Conservation (phyloP, 495 filamentous ascomycete genomes). For the Thermochaetoides thermophila region DNA sequence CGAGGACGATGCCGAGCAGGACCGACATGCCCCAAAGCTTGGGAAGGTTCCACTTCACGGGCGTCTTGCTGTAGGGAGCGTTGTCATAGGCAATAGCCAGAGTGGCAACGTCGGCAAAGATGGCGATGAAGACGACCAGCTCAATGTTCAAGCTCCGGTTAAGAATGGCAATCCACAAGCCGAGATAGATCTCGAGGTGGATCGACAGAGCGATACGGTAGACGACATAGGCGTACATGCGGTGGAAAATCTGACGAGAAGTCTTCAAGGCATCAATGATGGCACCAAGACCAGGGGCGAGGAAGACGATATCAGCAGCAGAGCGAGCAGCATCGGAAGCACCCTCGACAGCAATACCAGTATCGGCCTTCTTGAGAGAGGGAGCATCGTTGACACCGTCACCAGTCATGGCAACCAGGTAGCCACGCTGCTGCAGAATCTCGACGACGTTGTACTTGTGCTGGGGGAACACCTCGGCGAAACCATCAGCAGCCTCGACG, state of each 20-base stretch:
- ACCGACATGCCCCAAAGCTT: conserved; percentile 87
- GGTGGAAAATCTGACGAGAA: conserved; percentile 90
- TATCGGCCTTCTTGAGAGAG: conserved; percentile 90
- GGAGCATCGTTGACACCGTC: conserved; percentile 97
- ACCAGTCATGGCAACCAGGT: conserved; percentile 95
- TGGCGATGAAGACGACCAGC: conserved; percentile 82
- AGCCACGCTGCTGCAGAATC: conserved; percentile 91
- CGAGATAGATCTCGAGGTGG: conserved; percentile 79
- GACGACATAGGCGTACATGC: conserved; percentile 93
- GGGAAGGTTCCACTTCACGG: conserved; percentile 89
- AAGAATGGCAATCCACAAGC: conserved; percentile 76
- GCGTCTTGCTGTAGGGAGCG: conserved; percentile 69
- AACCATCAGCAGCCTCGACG: conserved; percentile 89
- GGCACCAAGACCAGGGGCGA: conserved; percentile 77
- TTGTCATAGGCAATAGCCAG: conserved; percentile 90
- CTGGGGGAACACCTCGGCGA: conserved; percentile 91
- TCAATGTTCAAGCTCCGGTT: conserved; percentile 74
- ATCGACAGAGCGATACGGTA: conserved; percentile 90
- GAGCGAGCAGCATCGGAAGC: conserved; percentile 85
- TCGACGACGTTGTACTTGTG: conserved; percentile 97
- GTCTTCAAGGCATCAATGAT: conserved; percentile 91
- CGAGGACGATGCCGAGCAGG: conserved; percentile 65
- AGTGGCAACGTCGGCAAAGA: conserved; percentile 89
- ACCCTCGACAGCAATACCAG: conserved; percentile 87
- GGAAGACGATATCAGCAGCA: conserved; percentile 87